Base-by-base conservation (phyloP, 2,329 filamentous ascomycete genomes). In the Pyrenochaeta sp. region DNA sequence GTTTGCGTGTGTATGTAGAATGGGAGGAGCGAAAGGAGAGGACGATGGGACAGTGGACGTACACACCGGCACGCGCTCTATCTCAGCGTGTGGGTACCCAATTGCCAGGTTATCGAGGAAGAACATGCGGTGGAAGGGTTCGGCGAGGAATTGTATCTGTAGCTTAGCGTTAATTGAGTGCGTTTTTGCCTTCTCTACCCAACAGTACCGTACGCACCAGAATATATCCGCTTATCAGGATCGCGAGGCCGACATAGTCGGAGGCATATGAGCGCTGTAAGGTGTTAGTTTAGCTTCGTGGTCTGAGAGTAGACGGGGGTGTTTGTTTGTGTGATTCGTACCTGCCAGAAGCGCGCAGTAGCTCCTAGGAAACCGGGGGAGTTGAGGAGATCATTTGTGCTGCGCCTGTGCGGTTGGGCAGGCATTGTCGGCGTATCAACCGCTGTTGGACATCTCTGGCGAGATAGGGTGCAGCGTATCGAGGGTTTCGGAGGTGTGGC, bases 121-220 rank as follows among this genome's bases (percentile, higher is more conserved):
- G 80, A 99, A 98, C 87, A 97, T 91, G 79, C 92, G 92, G 77
- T 98, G 93, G 76, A 98, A 98, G 0, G 95, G 95, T 59, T 90
- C 88, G 68, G 91, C 85, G 65, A 90, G 83, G 68, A 91, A 81
- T 77, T 88, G 83, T 43, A 92, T 83, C 85, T 91, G 72, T 42
- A 42, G 40, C 47, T 61, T 47, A 44, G 54, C 42, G 58, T 70
- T 27, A 66, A 59, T 40, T 13, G 25, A n/a, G 3, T 24, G 13
- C 3, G 27, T 3, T 39, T 42, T 39, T 48, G 9, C 24, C 19
- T 22, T 19, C 2, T 24, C 28, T 15, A 8, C 0, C 15, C 4
- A 9, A 15, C 5, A 2, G 2, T 7, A 15, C 5, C 2, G 2
- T 7, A 73, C 79, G 62, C 72, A 90, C 87, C 56, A 88, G 69